Evolutionary conservation across 495 filamentous ascomycete genomes (phyloP).

Genomic region (Hyaloscypha finlandica): DNA sequence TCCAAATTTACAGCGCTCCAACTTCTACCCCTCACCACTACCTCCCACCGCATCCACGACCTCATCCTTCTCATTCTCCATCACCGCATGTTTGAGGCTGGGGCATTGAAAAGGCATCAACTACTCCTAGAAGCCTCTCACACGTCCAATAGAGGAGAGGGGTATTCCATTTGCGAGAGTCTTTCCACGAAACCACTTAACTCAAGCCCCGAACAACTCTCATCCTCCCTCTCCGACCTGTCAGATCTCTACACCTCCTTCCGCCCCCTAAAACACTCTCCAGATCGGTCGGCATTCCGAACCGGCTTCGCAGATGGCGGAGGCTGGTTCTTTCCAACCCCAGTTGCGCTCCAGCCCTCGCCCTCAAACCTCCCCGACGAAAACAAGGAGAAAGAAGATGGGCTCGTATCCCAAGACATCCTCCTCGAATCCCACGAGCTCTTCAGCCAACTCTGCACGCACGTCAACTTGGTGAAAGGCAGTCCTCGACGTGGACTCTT

Average conservation of each 20-base stretch:
- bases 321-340: conserved; percentile 34
- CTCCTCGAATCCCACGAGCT: conserved; percentile 66
- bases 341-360: neutral
- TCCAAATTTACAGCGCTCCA: conserved; percentile 55
- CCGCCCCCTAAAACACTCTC: conserved; percentile 18
- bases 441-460: conserved; percentile 70
- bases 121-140: conserved; percentile 79
- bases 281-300: neutral
- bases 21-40: conserved; percentile 60
- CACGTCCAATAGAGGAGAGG: conserved; percentile 67
- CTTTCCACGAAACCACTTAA: neutral
- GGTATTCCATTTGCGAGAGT: conserved; percentile 60
- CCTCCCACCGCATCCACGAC: conserved; percentile 68
- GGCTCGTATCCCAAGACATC: conserved; percentile 57
- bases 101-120: conserved; percentile 58
- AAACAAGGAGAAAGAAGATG: conserved; percentile 30
- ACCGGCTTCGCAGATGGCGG: conserved; percentile 11
- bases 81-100: conserved; percentile 59
- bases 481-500: conserved; percentile 60
- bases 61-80: conserved; percentile 67
- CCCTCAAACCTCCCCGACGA: conserved; percentile 5
- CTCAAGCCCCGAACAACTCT: neutral
- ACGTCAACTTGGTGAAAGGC: conserved; percentile 68
- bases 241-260: conserved; percentile 36
- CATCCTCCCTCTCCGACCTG: conserved; percentile 47